These are phyloP conservation scores for Neurospora intermedia DNA, from an alignment of 495 filamentous ascomycete species.

Conservation along the genomic window DNA sequence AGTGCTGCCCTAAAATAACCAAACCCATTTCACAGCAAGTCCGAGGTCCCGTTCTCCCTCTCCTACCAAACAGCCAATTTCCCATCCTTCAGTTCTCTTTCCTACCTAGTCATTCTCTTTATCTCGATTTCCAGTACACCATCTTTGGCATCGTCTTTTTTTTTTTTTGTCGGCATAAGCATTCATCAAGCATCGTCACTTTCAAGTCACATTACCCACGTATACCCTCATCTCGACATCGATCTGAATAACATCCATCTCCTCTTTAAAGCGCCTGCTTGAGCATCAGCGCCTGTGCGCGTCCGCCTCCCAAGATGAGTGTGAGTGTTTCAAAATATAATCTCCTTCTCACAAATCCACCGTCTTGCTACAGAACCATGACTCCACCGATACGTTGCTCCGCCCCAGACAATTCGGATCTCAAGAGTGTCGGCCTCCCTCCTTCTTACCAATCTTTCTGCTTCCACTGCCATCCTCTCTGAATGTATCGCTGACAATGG, in stretches of 20 bases:
- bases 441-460: constrained; percentile 1
- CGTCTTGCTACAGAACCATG: constrained; percentile 3
- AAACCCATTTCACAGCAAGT: not conserved
- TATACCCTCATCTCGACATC: not conserved
- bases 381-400: constrained; percentile 2
- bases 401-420: not conserved
- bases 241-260: not conserved
- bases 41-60: not conserved
- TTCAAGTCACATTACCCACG: not conserved
- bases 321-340: constrained; percentile 26
- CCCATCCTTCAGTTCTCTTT: not conserved
- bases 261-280: not conserved
- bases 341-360: not conserved
- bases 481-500: constrained; percentile 17
- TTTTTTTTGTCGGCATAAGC: not conserved
- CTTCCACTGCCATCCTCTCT: not conserved
- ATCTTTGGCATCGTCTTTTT: not conserved
- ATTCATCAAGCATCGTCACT: not conserved
- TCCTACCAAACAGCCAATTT: not conserved
- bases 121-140: not conserved
- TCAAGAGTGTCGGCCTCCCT: not conserved
- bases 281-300: constrained; percentile 3
- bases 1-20: not conserved
- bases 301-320: constrained; percentile 29
- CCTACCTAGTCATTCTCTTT: not conserved